A percentile compares a stretch with the other conserved stretches of the same genome.
phyloP scores from a whole-genome alignment of 2,329 filamentous ascomycete species.

The Neoscytalidium dimidiatum region DNA sequence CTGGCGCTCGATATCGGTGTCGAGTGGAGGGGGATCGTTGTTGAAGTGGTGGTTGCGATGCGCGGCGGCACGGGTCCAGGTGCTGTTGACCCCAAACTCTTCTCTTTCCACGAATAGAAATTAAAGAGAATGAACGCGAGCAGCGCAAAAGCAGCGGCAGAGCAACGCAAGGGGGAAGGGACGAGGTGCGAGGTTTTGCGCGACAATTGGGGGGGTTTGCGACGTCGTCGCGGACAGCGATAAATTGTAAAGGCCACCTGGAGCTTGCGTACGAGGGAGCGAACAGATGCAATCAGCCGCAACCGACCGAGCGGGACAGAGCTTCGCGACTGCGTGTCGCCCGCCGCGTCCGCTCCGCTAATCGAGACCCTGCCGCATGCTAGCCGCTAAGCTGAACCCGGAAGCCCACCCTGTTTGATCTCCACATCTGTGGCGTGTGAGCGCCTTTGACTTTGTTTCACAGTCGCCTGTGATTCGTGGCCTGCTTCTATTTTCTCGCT shows the following conservation, averaged over 20 bases:
- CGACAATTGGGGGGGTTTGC: constrained; percentile 10
- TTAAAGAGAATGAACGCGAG: neutral
- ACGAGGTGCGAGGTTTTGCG: neutral
- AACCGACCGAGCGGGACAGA: neutral
- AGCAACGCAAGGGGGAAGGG: neutral
- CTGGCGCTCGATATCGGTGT: neutral
- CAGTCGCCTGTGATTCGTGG: constrained; percentile 1
- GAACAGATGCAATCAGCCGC: constrained; percentile 8
- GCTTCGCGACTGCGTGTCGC: neutral
- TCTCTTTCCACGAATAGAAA: constrained; percentile 3
- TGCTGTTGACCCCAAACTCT: neutral
- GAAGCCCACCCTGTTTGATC: neutral
- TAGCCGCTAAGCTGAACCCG: neutral
- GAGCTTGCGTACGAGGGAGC: constrained; percentile 5
- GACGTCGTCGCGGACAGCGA: neutral
- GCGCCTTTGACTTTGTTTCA: neutral
- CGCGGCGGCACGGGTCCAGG: neutral
- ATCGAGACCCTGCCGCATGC: neutral
- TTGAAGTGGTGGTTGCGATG: neutral
- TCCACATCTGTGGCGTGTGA: neutral
- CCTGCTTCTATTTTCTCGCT: neutral
- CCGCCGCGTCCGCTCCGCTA: neutral
- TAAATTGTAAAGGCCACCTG: constrained; percentile 16
- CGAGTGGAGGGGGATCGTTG: neutral
- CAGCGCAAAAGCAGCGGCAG: neutral